Evolutionary conservation across 2,329 filamentous ascomycete species (phyloP), one percentile per base, ranked within the genome.

Genomic region (Apiospora kogelbergensis): DNA sequence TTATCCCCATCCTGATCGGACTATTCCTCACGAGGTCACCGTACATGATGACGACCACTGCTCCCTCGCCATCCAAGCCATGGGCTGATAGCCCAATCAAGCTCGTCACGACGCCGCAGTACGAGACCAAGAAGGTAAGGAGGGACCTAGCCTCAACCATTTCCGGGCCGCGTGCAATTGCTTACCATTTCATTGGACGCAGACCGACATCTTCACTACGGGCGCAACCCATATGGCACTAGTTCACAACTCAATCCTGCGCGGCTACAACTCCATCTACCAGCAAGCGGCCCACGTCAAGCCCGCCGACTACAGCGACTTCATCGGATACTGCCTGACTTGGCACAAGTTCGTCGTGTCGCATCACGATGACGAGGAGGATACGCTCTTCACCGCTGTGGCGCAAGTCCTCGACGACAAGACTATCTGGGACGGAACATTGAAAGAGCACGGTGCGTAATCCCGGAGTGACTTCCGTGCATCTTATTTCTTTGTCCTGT

Each of bases 231-330:
- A 90, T 77, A 90, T 90, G 88, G 82, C 84, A 3, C 77, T 90
- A 66, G 80, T 89, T 65, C 88, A 91, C 81, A 91, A 91, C 74
- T 81, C 85, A 68, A 86, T 91, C 73, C 85, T 90, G 71, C 86
- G 89, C 53, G 87, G 88, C 67, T 89, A 87, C 81, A 91, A 91
- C 78, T 86, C 84, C 74, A 89, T 91, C 74, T 89, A 87, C 76
- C 83, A 85, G 48, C 89, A 90, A 76, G 88, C 87, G 0, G 82
- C 84, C 13, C 80, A 85, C 72, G 77, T 90, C 53, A 76, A 81
- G 11, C 81, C 83, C 2, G 76, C 77, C n/a, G 87, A 90, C 76
- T 84, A 84, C 76, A 75, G 78, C 64, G 85, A 86, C 75, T 91
- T 91, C 72, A 78, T 90, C 67, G 83, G 83, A 22, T 91, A 90